Percentiles rank a stretch among this genome's conserved stretches.
These are phyloP conservation scores for Haplosporangium sp. DNA, from an alignment of 371 early-diverging fungal genomes.

Conservation along the genomic window DNA sequence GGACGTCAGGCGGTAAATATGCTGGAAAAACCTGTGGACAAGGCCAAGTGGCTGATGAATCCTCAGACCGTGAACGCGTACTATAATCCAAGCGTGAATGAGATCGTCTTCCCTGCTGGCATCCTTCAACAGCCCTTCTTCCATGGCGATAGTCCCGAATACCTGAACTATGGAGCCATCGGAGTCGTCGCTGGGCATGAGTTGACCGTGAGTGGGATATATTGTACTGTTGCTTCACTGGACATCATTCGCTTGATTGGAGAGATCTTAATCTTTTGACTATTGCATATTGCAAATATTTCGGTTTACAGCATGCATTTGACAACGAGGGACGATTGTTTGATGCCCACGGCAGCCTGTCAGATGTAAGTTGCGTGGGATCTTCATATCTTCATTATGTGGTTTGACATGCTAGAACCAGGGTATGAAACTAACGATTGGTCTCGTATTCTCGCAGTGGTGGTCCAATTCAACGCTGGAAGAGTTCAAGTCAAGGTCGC, in stretches of 20 bases:
- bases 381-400: neutral
- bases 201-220: constrained; percentile 58
- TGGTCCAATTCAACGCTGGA: constrained; percentile 67
- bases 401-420: too few relatives aligned
- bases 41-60: constrained; percentile 64
- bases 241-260: neutral
- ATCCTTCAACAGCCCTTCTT: constrained; percentile 70
- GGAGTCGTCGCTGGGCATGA: constrained; percentile 75
- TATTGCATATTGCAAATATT: neutral
- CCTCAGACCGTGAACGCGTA: constrained; percentile 76
- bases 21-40: constrained; percentile 61
- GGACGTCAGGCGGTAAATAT: constrained; percentile 18
- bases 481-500: constrained; percentile 62
- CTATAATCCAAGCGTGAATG: constrained; percentile 64
- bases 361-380: constrained; percentile 29
- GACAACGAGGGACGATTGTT: constrained; percentile 68
- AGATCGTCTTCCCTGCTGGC: constrained; percentile 76
- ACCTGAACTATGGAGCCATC: constrained; percentile 71
- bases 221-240: neutral
- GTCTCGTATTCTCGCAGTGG: constrained; percentile 59
- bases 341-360: constrained; percentile 59
- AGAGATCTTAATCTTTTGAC: neutral
- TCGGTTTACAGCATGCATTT: constrained; percentile 49
- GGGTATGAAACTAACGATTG: neutral
- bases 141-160: constrained; percentile 58